phyloP scores from a whole-genome alignment of 352 stramenopile species.

The Pythium apleroticum region DNA sequence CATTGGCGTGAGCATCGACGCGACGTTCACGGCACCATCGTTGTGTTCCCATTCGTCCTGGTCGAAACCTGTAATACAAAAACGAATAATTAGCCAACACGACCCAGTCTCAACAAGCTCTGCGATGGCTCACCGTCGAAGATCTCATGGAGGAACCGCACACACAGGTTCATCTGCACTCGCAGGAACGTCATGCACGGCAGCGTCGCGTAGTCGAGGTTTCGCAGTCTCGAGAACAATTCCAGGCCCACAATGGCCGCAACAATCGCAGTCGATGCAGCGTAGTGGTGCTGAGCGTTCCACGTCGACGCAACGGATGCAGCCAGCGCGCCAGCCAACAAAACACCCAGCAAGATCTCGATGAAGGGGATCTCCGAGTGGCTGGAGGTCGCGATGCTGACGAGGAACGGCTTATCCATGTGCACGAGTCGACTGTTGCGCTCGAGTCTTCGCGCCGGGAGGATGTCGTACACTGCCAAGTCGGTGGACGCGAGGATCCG shows the following conservation, averaged over 20 bases:
- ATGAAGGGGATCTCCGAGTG: conserved; percentile 38
- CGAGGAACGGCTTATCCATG: conserved; percentile 61
- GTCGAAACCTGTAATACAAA: conserved; percentile 40
- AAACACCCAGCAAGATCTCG: conserved; percentile 24
- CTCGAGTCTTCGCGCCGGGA: conserved; percentile 47
- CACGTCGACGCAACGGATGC: not conserved
- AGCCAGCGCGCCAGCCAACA: conserved; percentile 19
- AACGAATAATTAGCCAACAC: not conserved
- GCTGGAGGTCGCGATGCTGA: conserved; percentile 66
- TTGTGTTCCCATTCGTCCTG: conserved; percentile 60
- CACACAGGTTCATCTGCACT: conserved; percentile 42
- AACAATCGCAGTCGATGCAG: not conserved
- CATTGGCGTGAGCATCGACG: conserved; percentile 49
- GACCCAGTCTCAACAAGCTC: not conserved
- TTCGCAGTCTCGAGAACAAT: conserved; percentile 37
- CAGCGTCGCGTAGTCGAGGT: conserved; percentile 66
- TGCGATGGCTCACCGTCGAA: conserved; percentile 40
- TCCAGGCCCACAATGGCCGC: conserved; percentile 27
- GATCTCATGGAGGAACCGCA: conserved; percentile 49
- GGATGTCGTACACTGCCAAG: conserved; percentile 45
- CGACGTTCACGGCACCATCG: conserved; percentile 70
- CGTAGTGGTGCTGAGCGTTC: not conserved
- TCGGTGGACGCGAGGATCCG: conserved; percentile 41
- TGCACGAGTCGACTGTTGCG: conserved; percentile 50
- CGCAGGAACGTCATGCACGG: conserved; percentile 28